These are phyloP conservation scores for Gloeophyllum trabeum DNA, from an alignment of 768 basidiomycete genomes.

Conservation along the genomic window DNA sequence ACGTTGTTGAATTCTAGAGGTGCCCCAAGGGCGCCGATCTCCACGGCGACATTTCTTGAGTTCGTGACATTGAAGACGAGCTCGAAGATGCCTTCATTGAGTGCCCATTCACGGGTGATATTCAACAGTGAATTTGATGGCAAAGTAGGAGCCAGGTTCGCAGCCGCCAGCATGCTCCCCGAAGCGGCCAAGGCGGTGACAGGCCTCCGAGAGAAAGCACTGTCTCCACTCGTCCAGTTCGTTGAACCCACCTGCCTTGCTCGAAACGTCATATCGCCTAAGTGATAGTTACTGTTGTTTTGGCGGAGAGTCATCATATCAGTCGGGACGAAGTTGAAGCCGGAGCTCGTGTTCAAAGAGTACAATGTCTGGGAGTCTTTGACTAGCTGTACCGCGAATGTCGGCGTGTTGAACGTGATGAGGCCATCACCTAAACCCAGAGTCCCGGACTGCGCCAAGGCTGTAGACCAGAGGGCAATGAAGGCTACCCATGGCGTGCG, in stretches of 20 bases:
- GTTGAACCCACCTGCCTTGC: conserved; percentile 32
- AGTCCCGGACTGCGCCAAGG: conserved; percentile 14
- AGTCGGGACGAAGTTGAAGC: conserved; percentile 39
- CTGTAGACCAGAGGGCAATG: not conserved
- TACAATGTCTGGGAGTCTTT: conserved; percentile 47
- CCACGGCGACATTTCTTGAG: conserved; percentile 30
- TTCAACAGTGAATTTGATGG: conserved; percentile 31
- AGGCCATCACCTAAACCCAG: conserved; percentile 38
- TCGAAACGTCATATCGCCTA: conserved; percentile 45
- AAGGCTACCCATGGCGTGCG: too few relatives aligned
- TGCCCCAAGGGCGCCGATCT: conserved; percentile 41
- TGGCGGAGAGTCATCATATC: conserved; percentile 38
- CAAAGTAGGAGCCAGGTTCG: conserved; percentile 37
- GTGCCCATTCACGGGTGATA: conserved; percentile 41
- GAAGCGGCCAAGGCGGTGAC: conserved; percentile 26
- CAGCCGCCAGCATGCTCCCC: conserved; percentile 34
- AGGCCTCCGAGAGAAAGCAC: conserved; percentile 27
- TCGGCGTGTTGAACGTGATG: conserved; percentile 30
- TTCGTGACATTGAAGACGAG: conserved; percentile 42
- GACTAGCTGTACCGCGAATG: conserved; percentile 33
- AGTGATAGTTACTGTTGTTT: conserved; percentile 37
- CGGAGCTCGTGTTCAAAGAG: conserved; percentile 29
- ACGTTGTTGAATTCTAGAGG: conserved; percentile 50
- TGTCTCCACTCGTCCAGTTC: conserved; percentile 35
- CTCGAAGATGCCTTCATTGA: conserved; percentile 27